Evolutionary conservation across 1,139 yeast species (phyloP).

Genomic region (Yamadazyma sp.): DNA sequence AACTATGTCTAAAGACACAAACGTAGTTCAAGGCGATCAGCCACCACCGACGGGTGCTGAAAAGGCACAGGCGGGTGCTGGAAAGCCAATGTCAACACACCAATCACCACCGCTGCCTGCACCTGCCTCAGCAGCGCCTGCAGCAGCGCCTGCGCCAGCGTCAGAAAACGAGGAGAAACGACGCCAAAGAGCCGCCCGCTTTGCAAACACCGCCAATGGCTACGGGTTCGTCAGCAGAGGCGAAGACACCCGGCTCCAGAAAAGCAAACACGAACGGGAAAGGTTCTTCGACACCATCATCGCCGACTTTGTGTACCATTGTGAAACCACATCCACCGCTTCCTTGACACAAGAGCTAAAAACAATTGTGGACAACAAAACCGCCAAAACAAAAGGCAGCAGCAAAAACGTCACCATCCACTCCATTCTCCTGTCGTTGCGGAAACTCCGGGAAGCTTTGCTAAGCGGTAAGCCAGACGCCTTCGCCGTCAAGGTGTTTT

Average conservation of each 20-base stretch:
- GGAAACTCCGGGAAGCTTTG: slow-evolving; percentile 58
- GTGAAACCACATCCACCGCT: slow-evolving; percentile 19
- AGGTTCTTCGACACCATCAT: slow-evolving; percentile 39
- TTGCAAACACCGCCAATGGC: slow-evolving; percentile 12
- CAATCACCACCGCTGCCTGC: no score
- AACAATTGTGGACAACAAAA: slow-evolving; percentile 9
- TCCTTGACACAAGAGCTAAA: slow-evolving; percentile 18
- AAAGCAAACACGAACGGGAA: slow-evolving; percentile 39
- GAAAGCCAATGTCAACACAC: no score
- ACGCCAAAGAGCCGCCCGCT: slow-evolving; percentile 19
- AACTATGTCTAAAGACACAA: no score
- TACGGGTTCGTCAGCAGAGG: slow-evolving; percentile 63
- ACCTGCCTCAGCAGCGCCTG: no score
- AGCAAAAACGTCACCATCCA: slow-evolving; percentile 19
- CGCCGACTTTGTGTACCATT: slow-evolving; percentile 26
- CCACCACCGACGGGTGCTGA: no score
- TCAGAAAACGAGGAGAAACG: slow-evolving; percentile 13
- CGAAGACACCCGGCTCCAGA: slow-evolving; percentile 50
- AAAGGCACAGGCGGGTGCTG: no score
- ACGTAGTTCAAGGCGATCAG: no score
- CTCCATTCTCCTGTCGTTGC: slow-evolving; percentile 27
- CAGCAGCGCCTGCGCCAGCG: no score
- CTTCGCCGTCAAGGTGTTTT: slow-evolving; percentile 47
- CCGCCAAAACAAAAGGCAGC: slow-evolving; percentile 5
- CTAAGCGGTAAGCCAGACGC: slow-evolving; percentile 34